phyloP scores from a whole-genome alignment of 148 eudicot genomes.

The Cornus kousa region DNA sequence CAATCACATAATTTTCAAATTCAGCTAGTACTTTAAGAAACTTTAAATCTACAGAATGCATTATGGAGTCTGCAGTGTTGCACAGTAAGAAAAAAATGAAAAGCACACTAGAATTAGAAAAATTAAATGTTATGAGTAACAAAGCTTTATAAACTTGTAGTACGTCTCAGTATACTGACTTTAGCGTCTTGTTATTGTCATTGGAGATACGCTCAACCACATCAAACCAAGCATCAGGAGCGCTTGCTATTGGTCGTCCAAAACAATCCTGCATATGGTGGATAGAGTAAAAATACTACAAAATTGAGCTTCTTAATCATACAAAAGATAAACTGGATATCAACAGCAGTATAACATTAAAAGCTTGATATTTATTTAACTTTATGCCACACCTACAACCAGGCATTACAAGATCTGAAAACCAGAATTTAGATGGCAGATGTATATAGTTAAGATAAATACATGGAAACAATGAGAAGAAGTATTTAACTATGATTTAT shows the following conservation, averaged over 20 bases:
- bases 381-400: neutral
- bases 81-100: neutral
- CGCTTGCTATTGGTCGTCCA: constrained; percentile 90
- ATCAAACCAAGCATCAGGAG: constrained; percentile 99
- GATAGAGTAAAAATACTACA: neutral
- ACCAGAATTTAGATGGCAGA: too few species aligned
- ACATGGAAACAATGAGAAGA: neutral
- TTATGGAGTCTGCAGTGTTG: neutral
- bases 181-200: constrained; percentile 84
- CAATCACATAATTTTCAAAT: constrained; percentile 2
- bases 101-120: neutral
- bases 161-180: constrained; percentile 41
- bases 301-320: neutral
- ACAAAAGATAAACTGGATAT: neutral
- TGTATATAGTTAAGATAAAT: too few species aligned
- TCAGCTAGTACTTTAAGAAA: neutral
- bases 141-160: neutral
- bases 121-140: neutral
- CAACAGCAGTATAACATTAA: neutral
- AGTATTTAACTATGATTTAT: too few species aligned
- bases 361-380: too few species aligned
- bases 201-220: constrained; percentile 93
- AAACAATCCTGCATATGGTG: constrained; percentile 72
- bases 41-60: neutral
- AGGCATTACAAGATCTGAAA: neutral